Evolutionary conservation across 164 flowering plant genomes (phyloP), one percentile per base, ranked within the genome.

Genomic region (Sedum album): DNA sequence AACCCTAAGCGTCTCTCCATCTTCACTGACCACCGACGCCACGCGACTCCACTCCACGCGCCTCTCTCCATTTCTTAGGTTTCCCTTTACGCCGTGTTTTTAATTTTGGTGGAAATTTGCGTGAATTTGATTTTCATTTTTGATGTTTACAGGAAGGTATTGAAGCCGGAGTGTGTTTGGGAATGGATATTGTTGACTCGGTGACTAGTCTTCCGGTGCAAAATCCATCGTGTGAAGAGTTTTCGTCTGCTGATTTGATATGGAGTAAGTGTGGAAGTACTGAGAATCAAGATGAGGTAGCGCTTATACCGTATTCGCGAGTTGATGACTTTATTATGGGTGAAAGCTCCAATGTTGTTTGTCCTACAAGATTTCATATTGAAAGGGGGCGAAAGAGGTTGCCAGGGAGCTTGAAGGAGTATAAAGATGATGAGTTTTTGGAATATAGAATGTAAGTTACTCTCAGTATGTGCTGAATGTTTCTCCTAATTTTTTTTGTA

Each of bases 351-450:
- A 87, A 77, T 71, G 83, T 79, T 1, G 93, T 91, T 69, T 89
- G 81, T 74, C 97, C 96, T 1, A 89, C 98, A 6, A 75, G 87
- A 46, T 94, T 91, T 73, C 98, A 94, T 79, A 91, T 94, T 66
- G 98, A 94, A 79, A 88, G 88, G 79, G 97, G 93, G 69, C 74
- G 96, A 72, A 90, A 85, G 70, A 77, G 97, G 44, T 23, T 70
- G 11, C 68, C 39, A 75, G 93, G 97, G 25, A 85, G 88, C 80
- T 79, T 94, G 66, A 86, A 87, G 81, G 79, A 81, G 67, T 89
- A 78, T 86, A 91, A 88, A 71, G 74, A 68, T 73, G 98, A 94
- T 76, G 96, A 89, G 44, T 91, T 84, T 78, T 75, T 94, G 80
- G 96, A 91, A 71, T 87, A 87, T 63, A 81, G 89, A 70, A 70